These are phyloP conservation scores for Saturnispora kantuleensis DNA, from an alignment of 805 yeast species.

Conservation along the genomic window DNA sequence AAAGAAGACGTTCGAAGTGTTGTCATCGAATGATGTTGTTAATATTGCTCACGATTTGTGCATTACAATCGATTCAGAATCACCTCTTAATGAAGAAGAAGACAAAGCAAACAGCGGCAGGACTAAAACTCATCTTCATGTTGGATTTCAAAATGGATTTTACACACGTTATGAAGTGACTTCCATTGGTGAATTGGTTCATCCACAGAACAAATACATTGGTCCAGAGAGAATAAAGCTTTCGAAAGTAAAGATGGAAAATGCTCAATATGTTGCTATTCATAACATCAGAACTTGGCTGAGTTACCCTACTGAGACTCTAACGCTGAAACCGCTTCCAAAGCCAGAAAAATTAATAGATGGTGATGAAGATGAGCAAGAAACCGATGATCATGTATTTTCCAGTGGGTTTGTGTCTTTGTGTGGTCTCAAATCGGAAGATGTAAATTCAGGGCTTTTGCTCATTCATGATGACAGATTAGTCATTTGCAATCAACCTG, in stretches of 20 bases:
- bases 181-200: conserved; percentile 50
- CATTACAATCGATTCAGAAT: conserved; percentile 22
- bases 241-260: conserved; percentile 26
- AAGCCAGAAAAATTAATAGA: conserved; percentile 34
- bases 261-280: conserved; percentile 34
- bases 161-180: conserved; percentile 58
- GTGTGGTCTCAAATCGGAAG: conserved; percentile 48
- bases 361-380: conserved; percentile 6
- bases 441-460: conserved; percentile 51
- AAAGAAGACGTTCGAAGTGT: conserved; percentile 46
- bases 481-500: conserved; percentile 36
- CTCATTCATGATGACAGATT: conserved; percentile 47
- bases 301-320: conserved; percentile 29
- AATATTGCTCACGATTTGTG: conserved; percentile 32
- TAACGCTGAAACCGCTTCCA: conserved; percentile 39
- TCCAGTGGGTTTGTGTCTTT: conserved; percentile 31
- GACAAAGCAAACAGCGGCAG: conserved; percentile 10
- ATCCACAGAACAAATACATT: conserved; percentile 58
- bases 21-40: conserved; percentile 58
- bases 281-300: conserved; percentile 49
- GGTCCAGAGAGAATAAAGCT: conserved; percentile 60
- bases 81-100: conserved; percentile 16
- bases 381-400: background rate
- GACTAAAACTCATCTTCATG: conserved; percentile 39
- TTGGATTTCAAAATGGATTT: conserved; percentile 80